These are phyloP conservation scores for Fusarium nelsonii DNA, from an alignment of 2,329 filamentous ascomycete genomes.

Conservation along the genomic window DNA sequence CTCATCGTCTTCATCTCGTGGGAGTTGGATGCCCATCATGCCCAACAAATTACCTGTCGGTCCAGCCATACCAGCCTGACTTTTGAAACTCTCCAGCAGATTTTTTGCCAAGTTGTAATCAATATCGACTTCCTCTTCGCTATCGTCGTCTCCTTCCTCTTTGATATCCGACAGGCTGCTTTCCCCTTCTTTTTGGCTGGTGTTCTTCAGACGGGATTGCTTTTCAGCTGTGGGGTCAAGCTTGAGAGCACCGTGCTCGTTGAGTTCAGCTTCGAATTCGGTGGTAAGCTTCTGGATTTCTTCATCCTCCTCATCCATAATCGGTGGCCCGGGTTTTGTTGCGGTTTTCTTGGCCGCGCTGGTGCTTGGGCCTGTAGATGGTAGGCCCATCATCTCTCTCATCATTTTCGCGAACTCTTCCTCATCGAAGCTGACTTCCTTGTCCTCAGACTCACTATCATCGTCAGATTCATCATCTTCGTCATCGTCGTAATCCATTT, in stretches of 20 bases:
- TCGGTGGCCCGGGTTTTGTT: constrained; percentile 13
- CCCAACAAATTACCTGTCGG: constrained; percentile 89
- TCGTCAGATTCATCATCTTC: constrained; percentile 64
- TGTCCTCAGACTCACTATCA: constrained; percentile 75
- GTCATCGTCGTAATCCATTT: constrained; percentile 76
- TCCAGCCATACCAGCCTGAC: constrained; percentile 85
- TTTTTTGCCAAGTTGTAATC: constrained; percentile 93
- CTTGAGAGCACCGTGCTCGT: constrained; percentile 73
- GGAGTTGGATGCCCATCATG: constrained; percentile 85
- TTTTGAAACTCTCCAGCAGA: constrained; percentile 91
- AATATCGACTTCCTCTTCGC: constrained; percentile 75
- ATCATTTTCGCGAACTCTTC: constrained; percentile 88
- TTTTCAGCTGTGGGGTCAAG: constrained; percentile 58
- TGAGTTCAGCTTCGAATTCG: constrained; percentile 80
- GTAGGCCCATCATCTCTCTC: constrained; percentile 87
- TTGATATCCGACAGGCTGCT: constrained; percentile 49
- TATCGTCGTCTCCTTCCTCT: constrained; percentile 62
- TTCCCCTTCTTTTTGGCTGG: constrained; percentile 39
- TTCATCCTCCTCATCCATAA: constrained; percentile 64
- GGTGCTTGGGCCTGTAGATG: constrained; percentile 42
- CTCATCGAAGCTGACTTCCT: constrained; percentile 84
- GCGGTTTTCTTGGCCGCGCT: constrained; percentile 7
- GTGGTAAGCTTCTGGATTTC: constrained; percentile 75
- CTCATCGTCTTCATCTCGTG: constrained; percentile 78
- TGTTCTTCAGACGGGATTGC: constrained; percentile 48